phyloP scores from a whole-genome alignment of 768 basidiomycete genomes.

The Auricularia heimuer region DNA sequence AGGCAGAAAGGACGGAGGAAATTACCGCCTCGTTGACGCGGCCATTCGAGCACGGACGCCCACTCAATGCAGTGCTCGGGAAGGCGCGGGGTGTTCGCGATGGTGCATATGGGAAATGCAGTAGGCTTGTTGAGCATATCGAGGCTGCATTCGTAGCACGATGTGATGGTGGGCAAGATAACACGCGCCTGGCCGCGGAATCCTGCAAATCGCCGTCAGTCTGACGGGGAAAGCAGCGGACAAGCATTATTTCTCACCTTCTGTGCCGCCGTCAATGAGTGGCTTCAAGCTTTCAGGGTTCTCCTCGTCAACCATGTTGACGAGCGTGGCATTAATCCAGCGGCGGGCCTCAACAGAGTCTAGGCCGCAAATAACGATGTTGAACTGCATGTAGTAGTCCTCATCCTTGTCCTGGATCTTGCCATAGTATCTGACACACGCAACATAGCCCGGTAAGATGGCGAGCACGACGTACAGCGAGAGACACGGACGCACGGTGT shows the following conservation, averaged over 20 bases:
- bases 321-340: conserved; percentile 98
- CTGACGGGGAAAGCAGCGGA: background rate
- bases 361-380: conserved; percentile 91
- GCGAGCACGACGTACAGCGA: conserved; percentile 1
- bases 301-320: conserved; percentile 88
- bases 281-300: conserved; percentile 91
- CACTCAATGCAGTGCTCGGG: conserved; percentile 99
- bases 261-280: conserved; percentile 96
- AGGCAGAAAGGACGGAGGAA: conserved; percentile 8
- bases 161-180: conserved; percentile 88
- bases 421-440: conserved; percentile 64
- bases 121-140: conserved; percentile 98
- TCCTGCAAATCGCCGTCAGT: conserved; percentile 36
- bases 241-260: conserved; percentile 46
- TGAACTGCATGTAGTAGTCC: conserved; percentile 93
- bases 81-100: conserved; percentile 94
- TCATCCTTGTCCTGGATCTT: conserved; percentile 98
- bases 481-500: conserved; percentile 64
- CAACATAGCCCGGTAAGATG: background rate
- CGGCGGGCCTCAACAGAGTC: conserved; percentile 95
- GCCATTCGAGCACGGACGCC: conserved; percentile 99
- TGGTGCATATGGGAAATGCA: conserved; percentile 96
- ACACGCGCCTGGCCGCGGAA: conserved; percentile 98
- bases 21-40: conserved; percentile 77
- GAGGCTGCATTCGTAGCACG: conserved; percentile 96